phyloP scores from a whole-genome alignment of 176 grass and related monocot genomes.

The Oryza officinalis region DNA sequence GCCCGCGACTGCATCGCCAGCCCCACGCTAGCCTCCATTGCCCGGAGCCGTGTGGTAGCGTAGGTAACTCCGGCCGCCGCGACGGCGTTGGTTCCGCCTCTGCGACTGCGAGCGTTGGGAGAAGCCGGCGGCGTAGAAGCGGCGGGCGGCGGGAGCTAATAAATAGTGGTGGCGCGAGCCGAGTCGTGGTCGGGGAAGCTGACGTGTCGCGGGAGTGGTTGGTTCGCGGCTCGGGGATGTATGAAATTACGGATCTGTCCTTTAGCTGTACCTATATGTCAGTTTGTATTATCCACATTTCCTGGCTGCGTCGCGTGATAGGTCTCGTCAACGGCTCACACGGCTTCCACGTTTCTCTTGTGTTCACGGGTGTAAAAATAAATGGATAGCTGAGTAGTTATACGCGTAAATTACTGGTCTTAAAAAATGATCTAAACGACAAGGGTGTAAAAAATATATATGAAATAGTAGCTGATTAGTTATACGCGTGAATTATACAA shows the following conservation, averaged over 20 bases:
- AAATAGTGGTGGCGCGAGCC: background rate
- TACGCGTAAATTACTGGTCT: no score
- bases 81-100: background rate
- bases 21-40: constrained; percentile 41
- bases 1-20: constrained; percentile 28
- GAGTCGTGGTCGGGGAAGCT: background rate
- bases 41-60: background rate
- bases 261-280: no score
- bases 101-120: background rate
- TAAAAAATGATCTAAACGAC: no score
- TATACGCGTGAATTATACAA: no score
- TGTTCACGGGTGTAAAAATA: background rate
- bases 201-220: background rate
- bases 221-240: no score
- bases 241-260: background rate
- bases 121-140: background rate
- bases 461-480: no score
- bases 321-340: background rate
- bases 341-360: background rate
- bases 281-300: background rate
- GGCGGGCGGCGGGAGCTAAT: background rate
- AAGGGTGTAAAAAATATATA: no score
- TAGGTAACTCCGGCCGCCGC: background rate
- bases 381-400: no score
- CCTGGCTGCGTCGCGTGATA: background rate